phyloP scores from a whole-genome alignment of 2,329 filamentous ascomycete species.

The Fusarium subglutinans region DNA sequence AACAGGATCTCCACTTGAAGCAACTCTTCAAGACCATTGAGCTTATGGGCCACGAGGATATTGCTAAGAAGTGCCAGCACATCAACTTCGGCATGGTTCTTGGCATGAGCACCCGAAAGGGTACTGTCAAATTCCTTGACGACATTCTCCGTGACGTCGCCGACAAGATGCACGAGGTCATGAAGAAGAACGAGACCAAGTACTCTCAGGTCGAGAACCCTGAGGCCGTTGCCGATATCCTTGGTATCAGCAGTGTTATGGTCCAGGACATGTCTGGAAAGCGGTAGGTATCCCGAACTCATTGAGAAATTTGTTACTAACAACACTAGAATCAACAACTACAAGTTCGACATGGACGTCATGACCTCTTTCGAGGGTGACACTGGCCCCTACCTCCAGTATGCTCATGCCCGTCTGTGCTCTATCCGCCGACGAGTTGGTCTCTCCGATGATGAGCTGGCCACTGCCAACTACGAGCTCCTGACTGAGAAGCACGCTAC shows the following conservation, averaged over 20 bases:
- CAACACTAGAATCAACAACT: constrained; percentile 65
- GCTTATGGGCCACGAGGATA: constrained; percentile 73
- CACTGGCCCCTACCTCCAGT: constrained; percentile 86
- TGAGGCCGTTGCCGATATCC: constrained; percentile 80
- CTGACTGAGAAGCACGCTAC: constrained; percentile 77
- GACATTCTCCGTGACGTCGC: constrained; percentile 69
- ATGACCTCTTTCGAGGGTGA: constrained; percentile 89
- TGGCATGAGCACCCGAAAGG: constrained; percentile 76
- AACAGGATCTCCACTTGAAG: constrained; percentile 77
- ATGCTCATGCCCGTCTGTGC: constrained; percentile 78
- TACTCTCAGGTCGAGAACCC: constrained; percentile 91
- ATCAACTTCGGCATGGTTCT: constrained; percentile 79
- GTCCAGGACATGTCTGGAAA: constrained; percentile 98
- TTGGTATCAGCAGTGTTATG: constrained; percentile 96
- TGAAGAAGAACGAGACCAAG: constrained; percentile 90
- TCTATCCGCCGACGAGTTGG: constrained; percentile 68
- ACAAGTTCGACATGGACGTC: constrained; percentile 79
- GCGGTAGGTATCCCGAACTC: constrained; percentile 61
- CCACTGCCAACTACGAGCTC: constrained; percentile 71
- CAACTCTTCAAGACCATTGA: constrained; percentile 82
- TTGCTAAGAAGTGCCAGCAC: constrained; percentile 74
- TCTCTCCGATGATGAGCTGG: constrained; percentile 66
- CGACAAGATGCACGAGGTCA: constrained; percentile 98
- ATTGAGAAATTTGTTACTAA: not conserved
- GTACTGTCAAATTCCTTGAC: constrained; percentile 76